These are phyloP conservation scores for Phragmites australis DNA, from an alignment of 176 grass and related monocot species.

Conservation along the genomic window DNA sequence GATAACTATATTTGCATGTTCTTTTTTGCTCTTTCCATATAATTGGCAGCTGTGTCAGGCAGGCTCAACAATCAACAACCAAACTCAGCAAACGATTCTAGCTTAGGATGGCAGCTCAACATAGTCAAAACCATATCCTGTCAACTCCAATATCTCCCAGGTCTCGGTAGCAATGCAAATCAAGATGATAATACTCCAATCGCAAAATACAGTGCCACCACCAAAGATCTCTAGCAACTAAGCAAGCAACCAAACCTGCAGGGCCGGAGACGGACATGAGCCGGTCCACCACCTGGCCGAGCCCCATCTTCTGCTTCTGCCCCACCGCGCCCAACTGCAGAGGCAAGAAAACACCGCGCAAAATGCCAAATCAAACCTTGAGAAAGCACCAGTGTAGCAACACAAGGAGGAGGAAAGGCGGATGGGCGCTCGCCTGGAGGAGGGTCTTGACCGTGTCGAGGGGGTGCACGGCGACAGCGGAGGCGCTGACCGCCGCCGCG, in stretches of 20 bases:
- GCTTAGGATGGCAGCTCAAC: neutral
- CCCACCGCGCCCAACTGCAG: slow-evolving; percentile 55
- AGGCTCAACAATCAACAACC: neutral
- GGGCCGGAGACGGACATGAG: slow-evolving; percentile 60
- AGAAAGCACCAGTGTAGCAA: neutral
- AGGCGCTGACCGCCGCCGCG: slow-evolving; percentile 50
- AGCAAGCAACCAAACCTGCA: slow-evolving; percentile 47
- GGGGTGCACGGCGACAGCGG: slow-evolving; percentile 65
- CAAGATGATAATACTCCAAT: neutral
- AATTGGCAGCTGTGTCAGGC: neutral
- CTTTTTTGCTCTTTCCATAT: neutral
- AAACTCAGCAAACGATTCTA: neutral
- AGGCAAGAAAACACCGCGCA: neutral
- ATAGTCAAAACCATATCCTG: neutral
- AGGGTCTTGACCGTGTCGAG: slow-evolving; percentile 90
- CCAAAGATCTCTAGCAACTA: slow-evolving; percentile 12
- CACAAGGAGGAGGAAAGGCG: neutral
- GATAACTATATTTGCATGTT: neutral
- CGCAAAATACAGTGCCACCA: neutral
- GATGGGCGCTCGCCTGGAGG: slow-evolving; percentile 52
- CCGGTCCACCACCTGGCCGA: slow-evolving; percentile 60
- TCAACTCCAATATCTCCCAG: neutral
- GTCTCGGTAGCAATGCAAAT: neutral
- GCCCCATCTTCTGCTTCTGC: slow-evolving; percentile 64
- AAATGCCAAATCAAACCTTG: slow-evolving; percentile 29